Evolutionary conservation across 2,329 filamentous ascomycete genomes (phyloP), one percentile per base, ranked within the genome.

Genomic region (Alternaria gansuensis): DNA sequence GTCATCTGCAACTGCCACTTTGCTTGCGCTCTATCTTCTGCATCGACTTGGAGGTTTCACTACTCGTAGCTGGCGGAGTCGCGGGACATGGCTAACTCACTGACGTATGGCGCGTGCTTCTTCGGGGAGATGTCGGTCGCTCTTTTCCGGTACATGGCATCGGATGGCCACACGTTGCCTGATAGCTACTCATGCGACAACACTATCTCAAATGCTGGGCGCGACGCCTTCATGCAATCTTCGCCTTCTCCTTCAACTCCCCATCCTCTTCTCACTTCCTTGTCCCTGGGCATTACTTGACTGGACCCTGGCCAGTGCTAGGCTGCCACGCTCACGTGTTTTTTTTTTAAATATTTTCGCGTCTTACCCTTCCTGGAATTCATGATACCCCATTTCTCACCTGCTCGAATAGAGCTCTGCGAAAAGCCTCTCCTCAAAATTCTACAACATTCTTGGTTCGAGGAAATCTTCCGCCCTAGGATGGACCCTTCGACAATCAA

Each of bases 401-500:
- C 65, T 48, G 54, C 63, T 61, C 57, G 57, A 34, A 39, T 60
- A 46, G 52, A 59, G 49, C 57, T 57, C 44, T 55, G 51, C 55
- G 51, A 62, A 61, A 56, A 56, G 49, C 65, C 57, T 63, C 46
- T 65, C 60, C 63, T 67, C 72, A 77, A 66, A 51, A 77, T 77
- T 72, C 65, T 77, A 54, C 72, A 72, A 49, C 67, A 74, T 65
- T 72, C 74, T 34, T 62, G 62, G 53, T 76, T 76, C 56, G 72
- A 77, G 56, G 66, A 70, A 61, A 63, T 73, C 39, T 76, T 77
- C 55, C 65, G 69, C 65, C 70, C 74, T 58, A 61, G 54, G 44
- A 77, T 77, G 74, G 70, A 71, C 51, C 71, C 71, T n/a, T 65
- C 72, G n/a, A 64, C 67, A 21, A 71, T 70, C 37, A 76, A 73